Conservation (phyloP, 2,329 filamentous ascomycete species). For the Chaetomiaceae sp. region DNA sequence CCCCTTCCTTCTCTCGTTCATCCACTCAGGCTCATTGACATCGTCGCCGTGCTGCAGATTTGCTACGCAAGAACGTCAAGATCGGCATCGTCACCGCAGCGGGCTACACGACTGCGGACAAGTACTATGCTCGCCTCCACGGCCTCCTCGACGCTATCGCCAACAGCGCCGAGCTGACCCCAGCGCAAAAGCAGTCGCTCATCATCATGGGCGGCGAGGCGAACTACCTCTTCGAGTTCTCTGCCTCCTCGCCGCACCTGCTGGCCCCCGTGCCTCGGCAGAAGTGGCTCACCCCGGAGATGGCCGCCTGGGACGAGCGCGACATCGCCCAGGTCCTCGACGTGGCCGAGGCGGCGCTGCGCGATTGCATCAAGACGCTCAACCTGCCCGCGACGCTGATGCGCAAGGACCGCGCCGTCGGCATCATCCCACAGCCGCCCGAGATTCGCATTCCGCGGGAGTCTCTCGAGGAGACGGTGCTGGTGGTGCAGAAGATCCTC, state of each 20-base stretch:
- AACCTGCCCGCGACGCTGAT: constrained; percentile 72
- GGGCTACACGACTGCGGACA: constrained; percentile 80
- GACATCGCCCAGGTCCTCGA: constrained; percentile 80
- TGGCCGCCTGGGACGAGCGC: constrained; percentile 67
- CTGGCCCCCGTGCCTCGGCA: constrained; percentile 60
- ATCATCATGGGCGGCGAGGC: constrained; percentile 94
- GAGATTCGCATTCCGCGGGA: constrained; percentile 72
- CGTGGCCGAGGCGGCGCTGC: constrained; percentile 76
- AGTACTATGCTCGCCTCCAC: constrained; percentile 80
- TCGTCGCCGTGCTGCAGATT: constrained; percentile 36
- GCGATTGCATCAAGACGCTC: constrained; percentile 74
- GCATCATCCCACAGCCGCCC: constrained; percentile 61
- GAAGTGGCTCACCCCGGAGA: constrained; percentile 71
- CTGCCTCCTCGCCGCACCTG: constrained; percentile 55
- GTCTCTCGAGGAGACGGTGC: constrained; percentile 88
- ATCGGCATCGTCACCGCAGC: constrained; percentile 96
- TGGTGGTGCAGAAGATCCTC: constrained; percentile 88
- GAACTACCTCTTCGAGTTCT: constrained; percentile 88
- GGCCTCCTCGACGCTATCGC: constrained; percentile 79
- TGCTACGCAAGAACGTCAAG: constrained; percentile 71
- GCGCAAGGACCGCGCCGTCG: constrained; percentile 82
- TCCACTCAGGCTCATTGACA: not conserved
- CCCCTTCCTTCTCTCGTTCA: constrained; percentile 22
- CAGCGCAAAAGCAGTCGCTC: constrained; percentile 66
- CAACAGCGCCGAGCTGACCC: constrained; percentile 50